Percentiles rank a stretch among this genome's conserved stretches.
phyloP scores from a whole-genome alignment of 768 basidiomycete genomes.

The Nidularia pulvinata region DNA sequence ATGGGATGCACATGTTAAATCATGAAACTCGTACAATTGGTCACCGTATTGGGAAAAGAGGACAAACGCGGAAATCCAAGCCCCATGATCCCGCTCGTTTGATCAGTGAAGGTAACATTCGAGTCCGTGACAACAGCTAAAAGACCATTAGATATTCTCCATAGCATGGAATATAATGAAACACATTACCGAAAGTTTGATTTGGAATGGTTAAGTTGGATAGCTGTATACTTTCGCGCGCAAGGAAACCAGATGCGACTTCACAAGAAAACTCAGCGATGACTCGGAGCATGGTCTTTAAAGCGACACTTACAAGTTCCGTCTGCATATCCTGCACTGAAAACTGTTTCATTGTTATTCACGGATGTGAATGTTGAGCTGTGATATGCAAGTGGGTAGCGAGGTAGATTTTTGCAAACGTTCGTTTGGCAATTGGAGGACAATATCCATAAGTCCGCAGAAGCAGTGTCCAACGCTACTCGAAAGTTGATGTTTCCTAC shows the following conservation, averaged over 20 bases:
- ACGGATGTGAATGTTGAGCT: constrained; percentile 67
- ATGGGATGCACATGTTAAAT: no score
- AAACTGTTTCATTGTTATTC: constrained; percentile 59
- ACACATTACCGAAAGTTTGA: constrained; percentile 66
- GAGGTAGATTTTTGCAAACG: constrained; percentile 60
- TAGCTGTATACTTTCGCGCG: constrained; percentile 58
- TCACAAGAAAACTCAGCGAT: background rate
- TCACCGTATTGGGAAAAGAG: constrained; percentile 40
- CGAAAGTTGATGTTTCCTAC: constrained; percentile 67
- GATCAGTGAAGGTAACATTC: constrained; percentile 60
- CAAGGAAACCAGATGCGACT: constrained; percentile 75
- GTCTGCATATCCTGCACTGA: constrained; percentile 66
- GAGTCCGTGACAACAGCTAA: constrained; percentile 61
- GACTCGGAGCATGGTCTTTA: background rate
- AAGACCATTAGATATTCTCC: background rate
- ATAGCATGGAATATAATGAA: background rate
- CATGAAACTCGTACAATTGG: constrained; percentile 42
- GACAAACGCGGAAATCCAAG: constrained; percentile 79
- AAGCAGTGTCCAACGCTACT: constrained; percentile 74
- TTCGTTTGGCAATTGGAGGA: constrained; percentile 51
- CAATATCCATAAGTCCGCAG: constrained; percentile 67
- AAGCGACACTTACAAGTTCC: constrained; percentile 51
- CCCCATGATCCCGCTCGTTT: constrained; percentile 73
- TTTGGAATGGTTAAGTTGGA: constrained; percentile 58
- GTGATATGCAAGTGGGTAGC: constrained; percentile 65